Base-by-base conservation (phyloP, 106 monocot species). In the Dioscorea zingiberensis region DNA sequence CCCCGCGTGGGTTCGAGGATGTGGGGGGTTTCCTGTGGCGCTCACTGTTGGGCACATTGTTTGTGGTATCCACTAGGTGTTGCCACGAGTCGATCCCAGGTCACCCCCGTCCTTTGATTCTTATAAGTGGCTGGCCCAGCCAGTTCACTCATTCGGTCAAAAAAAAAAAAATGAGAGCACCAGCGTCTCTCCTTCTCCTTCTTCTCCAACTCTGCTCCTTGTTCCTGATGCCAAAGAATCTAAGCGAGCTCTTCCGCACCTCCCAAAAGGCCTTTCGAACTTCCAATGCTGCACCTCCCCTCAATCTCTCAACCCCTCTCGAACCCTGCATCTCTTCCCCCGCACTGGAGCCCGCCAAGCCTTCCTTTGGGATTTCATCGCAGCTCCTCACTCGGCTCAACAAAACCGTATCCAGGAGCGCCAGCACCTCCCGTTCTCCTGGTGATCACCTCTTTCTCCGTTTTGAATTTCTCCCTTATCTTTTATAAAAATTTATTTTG, bases 171-270 rank as follows among this genome's bases (percentile, higher is more conserved):
- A n/a, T n/a, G n/a, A n/a, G n/a, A n/a, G n/a, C n/a, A n/a, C n/a
- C n/a, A n/a, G n/a, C n/a, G n/a, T 6, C 38, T 38, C 0, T 38
- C 38, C 10, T 10, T 38, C 38, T 38, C 38, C 9, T 38, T 10
- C 38, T 8, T 38, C 38, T 38, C 38, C 38, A 38, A 38, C n/a
- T n/a, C 38, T 10, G 10, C 38, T 0, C 38, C 38, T 0, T 38
- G 9, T 38, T 38, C 38, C 13, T 19, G 28, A 66, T 66, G 66
- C 66, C 51, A 28, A 66, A 28, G 54, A 28, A 12, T 9, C n/a
- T 66, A 27, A 66, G 66, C 66, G 29, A 49, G 28, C 25, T 66
- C 7, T 53, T 66, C 27, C 14, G 25, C 53, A 0, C 27, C 66
- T 24, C 66, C 66, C 18, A 25, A 24, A 27, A 17, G 4, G 53